phyloP scores from a whole-genome alignment of 768 basidiomycete species.

The Podaxis sp. region DNA sequence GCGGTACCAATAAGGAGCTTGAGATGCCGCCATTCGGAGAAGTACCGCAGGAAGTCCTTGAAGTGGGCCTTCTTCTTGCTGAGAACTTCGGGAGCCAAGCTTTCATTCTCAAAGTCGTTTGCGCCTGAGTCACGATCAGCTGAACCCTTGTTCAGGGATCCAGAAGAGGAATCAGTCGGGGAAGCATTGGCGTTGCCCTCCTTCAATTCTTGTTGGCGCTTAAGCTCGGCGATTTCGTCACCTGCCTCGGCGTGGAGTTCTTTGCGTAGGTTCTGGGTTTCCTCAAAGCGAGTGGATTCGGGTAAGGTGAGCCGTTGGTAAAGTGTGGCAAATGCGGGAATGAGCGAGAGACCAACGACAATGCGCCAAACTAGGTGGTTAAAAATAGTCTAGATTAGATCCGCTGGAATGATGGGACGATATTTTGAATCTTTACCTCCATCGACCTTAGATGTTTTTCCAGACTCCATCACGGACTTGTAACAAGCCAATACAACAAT shows the following conservation, averaged over 20 bases:
- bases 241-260: conserved; percentile 26
- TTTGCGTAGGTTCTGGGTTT: conserved; percentile 37
- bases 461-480: conserved; percentile 59
- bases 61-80: conserved; percentile 50
- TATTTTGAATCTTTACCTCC: conserved; percentile 43
- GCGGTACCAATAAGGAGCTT: conserved; percentile 69
- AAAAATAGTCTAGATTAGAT: neutral
- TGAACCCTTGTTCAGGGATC: neutral
- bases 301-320: conserved; percentile 76
- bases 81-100: conserved; percentile 20
- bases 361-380: conserved; percentile 62
- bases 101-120: conserved; percentile 10
- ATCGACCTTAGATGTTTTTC: conserved; percentile 63
- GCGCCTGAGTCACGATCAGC: neutral
- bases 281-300: conserved; percentile 58
- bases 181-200: conserved; percentile 14
- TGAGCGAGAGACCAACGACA: conserved; percentile 66
- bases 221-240: conserved; percentile 29
- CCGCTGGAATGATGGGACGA: neutral
- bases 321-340: conserved; percentile 73
- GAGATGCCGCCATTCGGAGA: conserved; percentile 69
- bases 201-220: conserved; percentile 21
- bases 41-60: conserved; percentile 61
- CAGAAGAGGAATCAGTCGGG: conserved; percentile 1
- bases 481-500: conserved; percentile 66